Conservation (phyloP, 257 asterid species). For the Solanum stenotomum region DNA sequence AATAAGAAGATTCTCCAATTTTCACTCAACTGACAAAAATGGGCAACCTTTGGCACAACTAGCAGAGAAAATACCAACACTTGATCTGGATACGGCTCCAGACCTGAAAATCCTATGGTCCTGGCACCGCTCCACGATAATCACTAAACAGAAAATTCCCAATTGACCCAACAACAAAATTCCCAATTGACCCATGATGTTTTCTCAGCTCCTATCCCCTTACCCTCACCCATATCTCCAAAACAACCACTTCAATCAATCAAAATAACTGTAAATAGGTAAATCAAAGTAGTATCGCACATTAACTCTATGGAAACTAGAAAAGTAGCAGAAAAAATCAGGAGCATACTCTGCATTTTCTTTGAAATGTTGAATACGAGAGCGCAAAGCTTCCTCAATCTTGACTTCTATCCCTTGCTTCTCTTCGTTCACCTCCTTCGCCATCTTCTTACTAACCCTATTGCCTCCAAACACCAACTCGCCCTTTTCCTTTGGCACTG, state of each 20-base stretch:
- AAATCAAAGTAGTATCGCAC: background rate
- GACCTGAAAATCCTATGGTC: background rate
- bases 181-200: background rate
- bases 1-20: background rate
- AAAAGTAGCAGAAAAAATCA: background rate
- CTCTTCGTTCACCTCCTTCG: conserved; percentile 28
- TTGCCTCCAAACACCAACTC: background rate
- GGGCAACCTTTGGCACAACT: background rate
- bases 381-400: conserved; percentile 40
- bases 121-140: background rate
- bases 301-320: background rate
- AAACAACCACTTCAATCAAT: background rate
- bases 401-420: conserved; percentile 25
- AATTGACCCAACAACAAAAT: background rate
- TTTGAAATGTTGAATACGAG: conserved; percentile 59
- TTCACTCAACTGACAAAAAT: background rate
- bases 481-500: background rate
- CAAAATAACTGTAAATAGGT: background rate
- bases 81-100: background rate
- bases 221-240: background rate
- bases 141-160: background rate
- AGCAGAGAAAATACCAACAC: background rate
- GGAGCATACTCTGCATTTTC: conserved; percentile 47
- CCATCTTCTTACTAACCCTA: background rate
- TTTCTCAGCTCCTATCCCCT: background rate